Evolutionary conservation across 352 stramenopile species (phyloP), one percentile per base, ranked within the genome.

Genomic region (Phytophthora fragariaefolia): DNA sequence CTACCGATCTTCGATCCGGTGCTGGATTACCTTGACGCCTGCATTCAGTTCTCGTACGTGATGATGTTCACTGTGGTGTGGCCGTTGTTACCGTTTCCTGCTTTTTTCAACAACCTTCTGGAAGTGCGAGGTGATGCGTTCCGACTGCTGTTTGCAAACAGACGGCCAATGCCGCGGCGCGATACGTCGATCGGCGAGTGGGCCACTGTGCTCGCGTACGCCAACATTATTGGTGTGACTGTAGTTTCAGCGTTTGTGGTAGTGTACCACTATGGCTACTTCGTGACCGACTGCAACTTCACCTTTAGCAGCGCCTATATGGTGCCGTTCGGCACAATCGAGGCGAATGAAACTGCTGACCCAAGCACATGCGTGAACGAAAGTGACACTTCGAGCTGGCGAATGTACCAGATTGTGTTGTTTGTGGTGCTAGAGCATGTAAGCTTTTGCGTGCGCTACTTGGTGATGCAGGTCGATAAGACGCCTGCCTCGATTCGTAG

Each of bases 21-120:
- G 66, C 71, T 94, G 32, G 89, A 97, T 69, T 97, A 97, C 60
- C 63, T 97, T 60, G 87, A 95, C 63, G 84, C 89, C 7, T 90
- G 85, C 61, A 95, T 97, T 55, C 89, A 97, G 72, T 94, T 97
- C 54, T 95, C 87, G 6, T 97, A 96, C 62, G 85, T 97, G 53
- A 79, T 95, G 66, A 97, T 97, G 89, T 97, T 97, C 56, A 96
- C 87, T 4, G 87, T 93, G 8, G 89, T 95, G 58, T 97, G 89
- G 89, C 87, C 87, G n/a, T 63, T 97, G 40, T 59, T 97, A 52
- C 89, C 89, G 30, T 83, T 96, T 38, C 86, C 87, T 22, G 89
- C 89, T n/a, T 94, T 93, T 47, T 71, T 92, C 58, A 94, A 95
- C 59, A 95, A 95, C 53, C 43, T 97, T n/a, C 57, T 97, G 12